Base-by-base conservation (phyloP, 495 filamentous ascomycete genomes). In the Podospora sp. region DNA sequence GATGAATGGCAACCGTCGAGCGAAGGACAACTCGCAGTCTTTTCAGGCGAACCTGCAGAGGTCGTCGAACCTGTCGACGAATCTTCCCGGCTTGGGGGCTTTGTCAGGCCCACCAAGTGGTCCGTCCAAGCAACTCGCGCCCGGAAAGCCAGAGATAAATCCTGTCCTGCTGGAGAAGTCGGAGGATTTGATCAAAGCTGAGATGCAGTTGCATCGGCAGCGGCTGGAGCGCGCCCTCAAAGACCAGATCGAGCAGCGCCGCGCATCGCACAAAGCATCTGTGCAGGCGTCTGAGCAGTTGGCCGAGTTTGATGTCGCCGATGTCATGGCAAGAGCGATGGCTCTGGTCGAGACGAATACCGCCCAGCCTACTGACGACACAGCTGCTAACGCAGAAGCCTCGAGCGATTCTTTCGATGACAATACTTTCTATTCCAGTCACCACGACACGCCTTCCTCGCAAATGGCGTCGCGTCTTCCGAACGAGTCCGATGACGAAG, bases 401-500 rank as follows among this genome's bases (percentile, higher is more conserved):
- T 80, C 85, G 68, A 89, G 84, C 83, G 92, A 93, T 73, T 94
- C 92, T 12, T 91, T 92, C 78, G 93, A 97, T 78, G 90, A 94
- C 72, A 93, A 95, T 69, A 93, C 92, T n/a, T 94, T 95, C 78
- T 97, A 97, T 80, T 96, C 93, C 56, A 96, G 92, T 82, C 89
- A 88, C 79, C 77, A 81, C 75, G 81, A 82, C 63, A 84, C 83
- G 0, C 83, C 84, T 40, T 78, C 82, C 50, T 77, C 77, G 1
- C 77, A 73, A 56, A 73, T 75, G 62, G 73, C 78, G 9, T 77
- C 80, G 18, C 79, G 79, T 55, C 63, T 77, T 20, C 81, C 76
- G 40, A 74, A 76, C 66, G 75, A 80, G 60, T 68, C 80, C 18
- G 82, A 81, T 67, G 82, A 84, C 65, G 73, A 80, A 57, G 75